phyloP scores from a whole-genome alignment of 768 basidiomycete genomes.

The Leccinum aurantiacum region DNA sequence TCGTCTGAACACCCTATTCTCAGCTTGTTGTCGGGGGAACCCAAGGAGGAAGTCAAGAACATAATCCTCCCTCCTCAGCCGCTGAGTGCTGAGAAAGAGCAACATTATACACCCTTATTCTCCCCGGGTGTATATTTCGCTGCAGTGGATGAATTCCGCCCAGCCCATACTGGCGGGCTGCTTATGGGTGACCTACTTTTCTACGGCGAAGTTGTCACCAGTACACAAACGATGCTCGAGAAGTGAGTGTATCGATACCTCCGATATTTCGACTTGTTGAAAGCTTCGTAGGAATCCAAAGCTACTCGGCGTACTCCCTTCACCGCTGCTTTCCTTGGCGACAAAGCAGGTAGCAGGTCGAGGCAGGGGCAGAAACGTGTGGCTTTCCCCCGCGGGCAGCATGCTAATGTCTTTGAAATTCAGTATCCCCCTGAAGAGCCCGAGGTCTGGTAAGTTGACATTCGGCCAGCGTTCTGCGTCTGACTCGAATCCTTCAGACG shows the following conservation, averaged over 20 bases:
- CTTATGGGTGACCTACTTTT: conserved; percentile 75
- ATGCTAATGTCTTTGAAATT: conserved; percentile 57
- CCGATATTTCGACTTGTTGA: not conserved
- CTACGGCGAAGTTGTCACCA: conserved; percentile 89
- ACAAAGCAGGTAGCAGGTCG: conserved; percentile 85
- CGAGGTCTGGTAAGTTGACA: conserved; percentile 6
- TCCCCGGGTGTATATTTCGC: conserved; percentile 61
- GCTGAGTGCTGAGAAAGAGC: conserved; percentile 44
- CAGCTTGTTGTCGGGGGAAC: conserved; percentile 28
- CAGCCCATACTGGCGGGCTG: conserved; percentile 36
- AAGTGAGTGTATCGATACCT: conserved; percentile 52
- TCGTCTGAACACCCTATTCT: conserved; percentile 19
- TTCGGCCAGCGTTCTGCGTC: not conserved
- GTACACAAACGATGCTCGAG: conserved; percentile 93
- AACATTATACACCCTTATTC: conserved; percentile 63
- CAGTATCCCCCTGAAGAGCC: conserved; percentile 19
- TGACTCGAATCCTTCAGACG: not conserved
- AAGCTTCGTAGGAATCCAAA: conserved; percentile 63
- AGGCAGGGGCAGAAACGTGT: conserved; percentile 84
- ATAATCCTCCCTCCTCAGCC: conserved; percentile 54
- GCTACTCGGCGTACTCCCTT: conserved; percentile 65
- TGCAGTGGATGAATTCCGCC: conserved; percentile 39
- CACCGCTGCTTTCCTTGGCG: conserved; percentile 81
- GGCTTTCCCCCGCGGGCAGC: conserved; percentile 91
- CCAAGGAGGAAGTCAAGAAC: conserved; percentile 46